Evolutionary conservation across 805 yeast species (phyloP).

Genomic region (Ogataea chonburiensis): DNA sequence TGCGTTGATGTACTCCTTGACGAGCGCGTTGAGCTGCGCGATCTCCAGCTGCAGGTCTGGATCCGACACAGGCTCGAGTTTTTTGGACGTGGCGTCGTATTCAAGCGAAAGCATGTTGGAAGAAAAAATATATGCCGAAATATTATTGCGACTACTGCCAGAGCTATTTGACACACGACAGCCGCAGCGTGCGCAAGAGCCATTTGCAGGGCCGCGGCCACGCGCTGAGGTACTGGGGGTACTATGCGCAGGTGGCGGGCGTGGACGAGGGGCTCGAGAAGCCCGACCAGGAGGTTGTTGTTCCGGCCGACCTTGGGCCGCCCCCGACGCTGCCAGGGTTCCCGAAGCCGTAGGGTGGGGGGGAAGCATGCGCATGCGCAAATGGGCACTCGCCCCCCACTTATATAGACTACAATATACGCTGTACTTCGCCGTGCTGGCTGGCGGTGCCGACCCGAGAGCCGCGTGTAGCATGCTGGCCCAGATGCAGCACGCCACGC

Average conservation of each 20-base stretch:
- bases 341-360: constrained; percentile 32
- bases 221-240: constrained; percentile 65
- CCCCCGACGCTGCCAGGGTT: constrained; percentile 35
- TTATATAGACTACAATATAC: no score
- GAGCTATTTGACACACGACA: constrained; percentile 81
- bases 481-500: not conserved
- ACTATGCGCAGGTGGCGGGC: constrained; percentile 52
- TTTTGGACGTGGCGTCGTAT: constrained; percentile 34
- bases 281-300: constrained; percentile 6
- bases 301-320: constrained; percentile 26
- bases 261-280: constrained; percentile 24
- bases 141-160: constrained; percentile 86
- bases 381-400: not conserved
- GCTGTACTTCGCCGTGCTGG: no score
- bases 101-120: constrained; percentile 26
- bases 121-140: constrained; percentile 49
- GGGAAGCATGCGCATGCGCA: not conserved
- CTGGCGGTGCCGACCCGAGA: no score
- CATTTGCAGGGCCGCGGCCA: constrained; percentile 80
- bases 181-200: constrained; percentile 79
- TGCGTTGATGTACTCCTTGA: constrained; percentile 44
- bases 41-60: constrained; percentile 32
- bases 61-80: constrained; percentile 25
- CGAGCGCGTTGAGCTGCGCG: constrained; percentile 34
- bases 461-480: not conserved